Evolutionary conservation across 768 basidiomycete genomes (phyloP), one percentile per base, ranked within the genome.

Genomic region (Melanogaster broomeanus): DNA sequence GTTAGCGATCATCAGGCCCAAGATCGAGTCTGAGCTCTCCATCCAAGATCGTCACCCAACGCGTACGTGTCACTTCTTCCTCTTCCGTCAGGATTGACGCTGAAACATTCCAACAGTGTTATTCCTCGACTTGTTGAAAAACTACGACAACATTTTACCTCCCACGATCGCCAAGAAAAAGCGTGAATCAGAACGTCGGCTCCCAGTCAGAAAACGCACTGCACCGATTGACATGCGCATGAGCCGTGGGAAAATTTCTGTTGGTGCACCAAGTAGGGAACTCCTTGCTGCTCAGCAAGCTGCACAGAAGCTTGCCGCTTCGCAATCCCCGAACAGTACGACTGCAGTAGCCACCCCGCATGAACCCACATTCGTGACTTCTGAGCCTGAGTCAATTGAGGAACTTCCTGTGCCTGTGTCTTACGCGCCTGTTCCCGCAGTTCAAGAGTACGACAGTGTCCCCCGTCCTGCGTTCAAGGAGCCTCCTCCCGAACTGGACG

Each of bases 11-110:
- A 73, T 96, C 28, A 77, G 93, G 24, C 96, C 96, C 18, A 89
- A 85, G 68, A 61, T 76, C 35, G 94, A 98, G 65, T 86, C 84
- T 6, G 83, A 92, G 49, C 65, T 94, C 22, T 92, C 94, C 3
- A 86, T 98, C 54, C 92, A 96, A 67, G 94, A 94, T 65, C 88
- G 93, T 35, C 87, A 96, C 73, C 84, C 92, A 45, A 80, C 87
- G 15, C 71, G 90, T 88, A 67, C 58, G 83, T 74, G 22, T 11
- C 18, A 42, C 2, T 18, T 18, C 3, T 22, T 43, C 42, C 15
- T 22, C n/a, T 25, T 3, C 30, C 2, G 8, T 35, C 18, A 3
- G 2, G 6, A 41, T 40, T 27, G 21, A 37, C 13, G 12, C 45
- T 45, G 16, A 52, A 28, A 9, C 6, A 21, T 40, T 19, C 41